Base-by-base conservation (phyloP, 768 basidiomycete species). In the Leccinum fibrillosum region DNA sequence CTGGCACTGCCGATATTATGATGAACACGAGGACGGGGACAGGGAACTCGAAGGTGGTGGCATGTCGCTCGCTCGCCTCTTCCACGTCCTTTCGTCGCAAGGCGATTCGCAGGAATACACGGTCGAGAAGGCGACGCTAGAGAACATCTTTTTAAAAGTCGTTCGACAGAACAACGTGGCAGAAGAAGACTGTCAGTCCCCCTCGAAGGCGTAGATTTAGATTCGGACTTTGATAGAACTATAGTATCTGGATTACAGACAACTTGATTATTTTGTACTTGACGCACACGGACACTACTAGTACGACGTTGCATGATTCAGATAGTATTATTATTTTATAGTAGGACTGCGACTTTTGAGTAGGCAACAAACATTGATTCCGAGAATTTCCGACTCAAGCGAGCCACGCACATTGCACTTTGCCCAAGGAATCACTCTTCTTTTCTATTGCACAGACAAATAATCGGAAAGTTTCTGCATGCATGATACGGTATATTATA, bases 71-170 rank as follows among this genome's bases (percentile, higher is more conserved):
- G 79, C 85, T 1, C 74, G 77, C 26, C 77, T 90, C 5, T 90
- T 89, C 74, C 77, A 77, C 56, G 68, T 78, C 25, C 75, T 89
- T 2, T 78, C 84, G 0, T 73, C 71, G 26, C 75, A 80, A 37
- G 81, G 77, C 4, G 78, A 80, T 64, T 86, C 85, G 57, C 69
- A 80, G 2, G 86, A 89, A 62, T 88, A 86, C 57, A 87, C 86
- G 0, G 86, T 89, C 11, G 88, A 88, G 71, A 83, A 82, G 55
- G 82, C 85, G 9, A 83, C 84, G 5, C 63, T 89, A 59, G 88
- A 90, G 71, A 89, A 84, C 62, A 84, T 87, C 15, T 90, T 90
- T 72, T 67, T 89, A 63, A 86, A 86, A 66, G 85, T 88, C 19
- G 86, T 87, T 57, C 73, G 85, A 57, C 82, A 80, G 62, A 84